These are phyloP conservation scores for Corynespora cassiicola DNA, from an alignment of 2,329 filamentous ascomycete species.

Conservation along the genomic window DNA sequence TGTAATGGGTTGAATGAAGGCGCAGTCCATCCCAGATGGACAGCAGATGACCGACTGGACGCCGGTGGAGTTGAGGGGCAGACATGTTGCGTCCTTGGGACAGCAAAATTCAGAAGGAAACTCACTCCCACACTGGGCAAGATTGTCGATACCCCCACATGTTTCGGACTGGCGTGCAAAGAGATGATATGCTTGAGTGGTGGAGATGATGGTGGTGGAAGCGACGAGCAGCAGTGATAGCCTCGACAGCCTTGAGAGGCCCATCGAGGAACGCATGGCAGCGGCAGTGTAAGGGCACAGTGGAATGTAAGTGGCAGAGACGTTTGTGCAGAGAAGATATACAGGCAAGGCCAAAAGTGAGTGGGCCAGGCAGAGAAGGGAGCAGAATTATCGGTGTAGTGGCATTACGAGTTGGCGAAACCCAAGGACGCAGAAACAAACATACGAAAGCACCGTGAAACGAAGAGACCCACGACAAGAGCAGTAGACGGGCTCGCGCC, in stretches of 20 bases:
- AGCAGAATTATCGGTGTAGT: constrained; percentile 12
- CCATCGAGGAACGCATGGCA: constrained; percentile 40
- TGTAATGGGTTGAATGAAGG: constrained; percentile 66
- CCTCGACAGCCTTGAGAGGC: constrained; percentile 35
- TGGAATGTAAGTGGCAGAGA: neutral
- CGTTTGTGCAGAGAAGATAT: constrained; percentile 5
- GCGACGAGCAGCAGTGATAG: constrained; percentile 41
- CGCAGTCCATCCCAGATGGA: constrained; percentile 64
- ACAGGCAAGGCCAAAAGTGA: constrained; percentile 3
- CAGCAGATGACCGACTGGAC: constrained; percentile 75
- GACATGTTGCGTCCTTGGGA: constrained; percentile 59
- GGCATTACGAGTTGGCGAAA: constrained; percentile 5
- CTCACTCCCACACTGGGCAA: constrained; percentile 60
- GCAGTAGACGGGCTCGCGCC: neutral
- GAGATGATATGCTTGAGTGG: constrained; percentile 33
- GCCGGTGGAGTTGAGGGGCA: constrained; percentile 63
- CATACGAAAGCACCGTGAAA: constrained; percentile 9
- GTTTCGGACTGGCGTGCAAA: constrained; percentile 42
- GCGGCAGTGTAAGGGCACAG: no score
- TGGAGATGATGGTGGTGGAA: constrained; percentile 27
- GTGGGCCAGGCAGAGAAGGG: constrained; percentile 1
- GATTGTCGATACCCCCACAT: constrained; percentile 58
- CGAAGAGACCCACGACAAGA: constrained; percentile 12
- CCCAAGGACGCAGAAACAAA: constrained; percentile 11
- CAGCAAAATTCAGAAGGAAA: constrained; percentile 75